These are phyloP conservation scores for Fusarium sp. DNA, from an alignment of 2,329 filamentous ascomycete genomes.

Conservation along the genomic window DNA sequence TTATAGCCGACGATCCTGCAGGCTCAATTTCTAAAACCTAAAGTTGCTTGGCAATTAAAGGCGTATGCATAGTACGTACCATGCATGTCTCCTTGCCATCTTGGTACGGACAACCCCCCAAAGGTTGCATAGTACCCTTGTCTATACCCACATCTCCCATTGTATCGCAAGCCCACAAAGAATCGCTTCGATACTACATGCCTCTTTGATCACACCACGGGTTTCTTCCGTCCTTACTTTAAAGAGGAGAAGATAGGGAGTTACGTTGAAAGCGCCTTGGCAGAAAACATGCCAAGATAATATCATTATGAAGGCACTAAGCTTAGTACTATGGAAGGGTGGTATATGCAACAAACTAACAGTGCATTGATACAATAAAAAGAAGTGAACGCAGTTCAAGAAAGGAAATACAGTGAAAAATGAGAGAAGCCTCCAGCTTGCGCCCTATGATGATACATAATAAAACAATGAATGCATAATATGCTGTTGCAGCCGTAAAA, in stretches of 20 bases:
- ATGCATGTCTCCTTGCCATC: not conserved
- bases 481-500: conserved; percentile 37
- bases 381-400: not conserved
- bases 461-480: conserved; percentile 24
- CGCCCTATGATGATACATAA: conserved; percentile 24
- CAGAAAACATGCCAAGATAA: conserved; percentile 1
- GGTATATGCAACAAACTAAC: not conserved
- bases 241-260: not conserved
- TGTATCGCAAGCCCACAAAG: not conserved
- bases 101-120: not conserved
- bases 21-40: not conserved
- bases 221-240: not conserved
- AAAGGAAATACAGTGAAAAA: not conserved
- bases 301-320: conserved; percentile 14
- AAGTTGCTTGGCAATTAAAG: not conserved
- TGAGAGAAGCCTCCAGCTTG: conserved; percentile 2
- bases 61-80: not conserved
- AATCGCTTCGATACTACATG: conserved; percentile 4
- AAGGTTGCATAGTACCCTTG: conserved; percentile 7
- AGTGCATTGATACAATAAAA: conserved; percentile 6
- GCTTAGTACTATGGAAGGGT: conserved; percentile 12
- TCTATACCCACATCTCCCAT: conserved; percentile 9
- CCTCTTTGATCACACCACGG: conserved; percentile 3
- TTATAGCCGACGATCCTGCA: conserved; percentile 16
- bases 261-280: not conserved